Conservation (phyloP, 2,329 filamentous ascomycete genomes). For the Lasiodiplodia theobromae region DNA sequence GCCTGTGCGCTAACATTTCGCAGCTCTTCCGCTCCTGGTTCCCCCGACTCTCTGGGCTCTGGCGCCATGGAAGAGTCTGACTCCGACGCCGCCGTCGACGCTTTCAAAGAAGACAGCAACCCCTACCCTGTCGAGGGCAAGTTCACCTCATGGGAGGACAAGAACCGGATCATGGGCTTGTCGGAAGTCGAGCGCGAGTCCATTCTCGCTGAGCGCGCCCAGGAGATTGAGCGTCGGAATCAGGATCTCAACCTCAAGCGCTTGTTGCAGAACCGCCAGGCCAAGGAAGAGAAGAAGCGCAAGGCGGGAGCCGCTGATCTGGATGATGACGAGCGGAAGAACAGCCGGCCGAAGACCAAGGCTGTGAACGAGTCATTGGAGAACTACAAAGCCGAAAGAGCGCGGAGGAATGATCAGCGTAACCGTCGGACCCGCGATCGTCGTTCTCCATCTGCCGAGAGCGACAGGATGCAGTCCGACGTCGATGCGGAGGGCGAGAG, state of each 20-base stretch:
- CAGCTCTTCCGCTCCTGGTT: conserved; percentile 73
- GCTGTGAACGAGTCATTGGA: conserved; percentile 80
- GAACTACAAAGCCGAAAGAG: conserved; percentile 66
- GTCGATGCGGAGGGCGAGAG: conserved; percentile 74
- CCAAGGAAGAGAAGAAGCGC: conserved; percentile 72
- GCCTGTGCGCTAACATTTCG: conserved; percentile 5
- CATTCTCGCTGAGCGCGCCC: conserved; percentile 84
- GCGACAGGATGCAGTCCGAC: conserved; percentile 61
- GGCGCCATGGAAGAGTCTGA: conserved; percentile 88
- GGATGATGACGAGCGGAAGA: conserved; percentile 79
- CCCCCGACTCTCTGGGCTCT: conserved; percentile 77
- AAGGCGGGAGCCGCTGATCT: conserved; percentile 81
- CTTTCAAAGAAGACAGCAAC: conserved; percentile 65
- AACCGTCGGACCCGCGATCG: conserved; percentile 45
- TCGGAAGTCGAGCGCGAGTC: conserved; percentile 91
- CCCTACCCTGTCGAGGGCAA: conserved; percentile 88
- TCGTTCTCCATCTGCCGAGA: conserved; percentile 33
- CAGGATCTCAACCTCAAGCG: conserved; percentile 80
- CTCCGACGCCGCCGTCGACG: conserved; percentile 56
- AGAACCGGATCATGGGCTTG: conserved; percentile 76
- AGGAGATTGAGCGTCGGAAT: conserved; percentile 79
- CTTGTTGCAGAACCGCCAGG: conserved; percentile 65
- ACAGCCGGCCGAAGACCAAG: conserved; percentile 53
- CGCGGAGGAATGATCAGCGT: conserved; percentile 66
- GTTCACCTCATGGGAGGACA: conserved; percentile 65